These are phyloP conservation scores for Kalmusia sp. DNA, from an alignment of 2,329 filamentous ascomycete species.

Conservation along the genomic window DNA sequence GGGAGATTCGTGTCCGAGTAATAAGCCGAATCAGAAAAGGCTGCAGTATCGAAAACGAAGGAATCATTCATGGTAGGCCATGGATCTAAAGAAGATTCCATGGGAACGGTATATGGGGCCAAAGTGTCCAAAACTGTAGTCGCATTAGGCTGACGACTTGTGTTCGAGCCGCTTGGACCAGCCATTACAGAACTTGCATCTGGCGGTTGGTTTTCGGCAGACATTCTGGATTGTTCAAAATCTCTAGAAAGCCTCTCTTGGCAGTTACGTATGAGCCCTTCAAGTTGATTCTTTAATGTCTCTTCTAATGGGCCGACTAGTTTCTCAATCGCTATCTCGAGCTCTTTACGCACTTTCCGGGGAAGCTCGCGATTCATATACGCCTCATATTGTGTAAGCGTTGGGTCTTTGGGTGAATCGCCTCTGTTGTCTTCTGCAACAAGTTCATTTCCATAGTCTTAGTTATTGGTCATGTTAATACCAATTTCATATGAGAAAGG, in stretches of 20 bases:
- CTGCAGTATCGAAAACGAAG: background rate
- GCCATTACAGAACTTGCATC: background rate
- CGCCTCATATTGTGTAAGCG: conserved; percentile 10
- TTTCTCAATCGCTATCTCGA: conserved; percentile 4
- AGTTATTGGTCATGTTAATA: background rate
- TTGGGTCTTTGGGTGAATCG: conserved; percentile 7
- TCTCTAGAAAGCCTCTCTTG: conserved; percentile 11
- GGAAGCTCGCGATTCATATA: conserved; percentile 14
- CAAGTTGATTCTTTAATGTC: conserved; percentile 13
- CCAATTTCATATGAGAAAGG: background rate
- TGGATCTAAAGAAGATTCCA: background rate
- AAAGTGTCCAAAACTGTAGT: background rate
- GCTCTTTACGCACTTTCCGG: conserved; percentile 8
- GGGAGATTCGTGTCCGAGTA: background rate
- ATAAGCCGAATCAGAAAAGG: background rate
- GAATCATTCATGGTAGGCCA: background rate
- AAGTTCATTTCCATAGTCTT: background rate
- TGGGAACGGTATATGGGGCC: background rate
- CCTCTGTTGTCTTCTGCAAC: background rate
- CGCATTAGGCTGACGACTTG: background rate
- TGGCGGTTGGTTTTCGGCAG: background rate
- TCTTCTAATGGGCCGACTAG: conserved; percentile 9
- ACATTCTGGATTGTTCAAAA: background rate
- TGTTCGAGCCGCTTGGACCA: background rate
- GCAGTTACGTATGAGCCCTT: conserved; percentile 9